phyloP scores from a whole-genome alignment of 306 rosid genomes.

The Macrotyloma uniflorum region DNA sequence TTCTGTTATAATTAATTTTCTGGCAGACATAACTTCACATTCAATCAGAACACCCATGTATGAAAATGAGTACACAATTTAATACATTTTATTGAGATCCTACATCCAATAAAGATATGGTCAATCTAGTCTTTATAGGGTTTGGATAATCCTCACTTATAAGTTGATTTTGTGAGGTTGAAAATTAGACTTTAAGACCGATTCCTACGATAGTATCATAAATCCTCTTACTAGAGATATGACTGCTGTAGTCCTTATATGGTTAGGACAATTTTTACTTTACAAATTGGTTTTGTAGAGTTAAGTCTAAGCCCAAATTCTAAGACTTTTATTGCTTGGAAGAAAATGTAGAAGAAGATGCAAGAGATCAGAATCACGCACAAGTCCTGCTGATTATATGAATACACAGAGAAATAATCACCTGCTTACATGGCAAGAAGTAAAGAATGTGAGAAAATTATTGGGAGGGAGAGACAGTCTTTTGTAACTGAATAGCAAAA shows the following conservation, averaged over 20 bases:
- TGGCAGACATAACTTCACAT: neutral
- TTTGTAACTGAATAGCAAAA: neutral
- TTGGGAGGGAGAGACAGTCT: neutral
- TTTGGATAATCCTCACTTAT: no score
- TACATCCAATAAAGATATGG: no score
- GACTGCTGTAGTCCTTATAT: neutral
- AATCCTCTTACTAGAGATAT: neutral
- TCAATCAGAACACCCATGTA: neutral
- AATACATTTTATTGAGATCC: neutral
- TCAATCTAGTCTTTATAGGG: no score
- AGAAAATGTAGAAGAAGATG: no score
- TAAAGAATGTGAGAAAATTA: no score
- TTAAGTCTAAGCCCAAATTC: no score
- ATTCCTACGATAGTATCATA: neutral
- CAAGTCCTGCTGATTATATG: neutral
- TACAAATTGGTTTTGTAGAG: neutral
- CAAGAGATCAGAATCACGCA: neutral
- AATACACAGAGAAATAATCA: no score
- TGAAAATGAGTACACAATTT: neutral
- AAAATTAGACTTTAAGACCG: neutral
- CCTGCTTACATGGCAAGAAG: no score
- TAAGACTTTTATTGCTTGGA: neutral
- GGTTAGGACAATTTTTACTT: neutral
- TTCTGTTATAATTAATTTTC: conserved; percentile 16
- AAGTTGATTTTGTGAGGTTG: no score